Conservation (phyloP, 768 basidiomycete species). For the Tricholoma saponaceum region DNA sequence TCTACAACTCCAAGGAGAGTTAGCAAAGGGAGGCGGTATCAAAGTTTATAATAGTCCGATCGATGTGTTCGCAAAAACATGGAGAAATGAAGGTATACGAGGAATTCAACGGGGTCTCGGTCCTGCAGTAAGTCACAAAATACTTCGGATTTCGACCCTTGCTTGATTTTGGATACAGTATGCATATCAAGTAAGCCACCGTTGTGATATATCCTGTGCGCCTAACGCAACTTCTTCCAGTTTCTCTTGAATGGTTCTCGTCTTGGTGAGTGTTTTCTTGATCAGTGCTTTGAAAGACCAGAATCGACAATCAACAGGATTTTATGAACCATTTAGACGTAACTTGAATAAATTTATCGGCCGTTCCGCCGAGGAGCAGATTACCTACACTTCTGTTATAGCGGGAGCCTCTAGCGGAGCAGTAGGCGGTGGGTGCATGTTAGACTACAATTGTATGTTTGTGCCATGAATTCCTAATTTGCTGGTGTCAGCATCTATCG, state of each 20-base stretch:
- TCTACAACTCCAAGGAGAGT: conserved; percentile 93
- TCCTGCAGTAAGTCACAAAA: conserved; percentile 66
- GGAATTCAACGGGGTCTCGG: conserved; percentile 92
- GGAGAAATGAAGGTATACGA: conserved; percentile 81
- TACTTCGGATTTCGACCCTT: neutral
- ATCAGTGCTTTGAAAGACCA: neutral
- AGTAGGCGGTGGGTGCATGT: conserved; percentile 64
- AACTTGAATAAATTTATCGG: conserved; percentile 69
- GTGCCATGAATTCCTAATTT: conserved; percentile 1
- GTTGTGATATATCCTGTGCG: conserved; percentile 5
- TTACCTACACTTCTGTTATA: conserved; percentile 70
- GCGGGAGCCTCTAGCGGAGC: conserved; percentile 91
- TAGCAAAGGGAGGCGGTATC: conserved; percentile 64
- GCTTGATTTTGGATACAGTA: conserved; percentile 52
- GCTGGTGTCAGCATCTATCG: conserved; percentile 52
- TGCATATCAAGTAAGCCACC: conserved; percentile 73
- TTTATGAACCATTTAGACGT: conserved; percentile 90
- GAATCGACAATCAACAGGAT: conserved; percentile 48
- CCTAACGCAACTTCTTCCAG: conserved; percentile 34
- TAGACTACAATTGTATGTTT: neutral
- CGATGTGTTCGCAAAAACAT: conserved; percentile 86
- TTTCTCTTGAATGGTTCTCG: conserved; percentile 90
- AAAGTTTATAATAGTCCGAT: conserved; percentile 87
- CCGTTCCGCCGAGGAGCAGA: conserved; percentile 54
- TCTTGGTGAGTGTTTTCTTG: conserved; percentile 48